Conservation (phyloP, 495 filamentous ascomycete species). For the Astrocystis sublimbata region DNA sequence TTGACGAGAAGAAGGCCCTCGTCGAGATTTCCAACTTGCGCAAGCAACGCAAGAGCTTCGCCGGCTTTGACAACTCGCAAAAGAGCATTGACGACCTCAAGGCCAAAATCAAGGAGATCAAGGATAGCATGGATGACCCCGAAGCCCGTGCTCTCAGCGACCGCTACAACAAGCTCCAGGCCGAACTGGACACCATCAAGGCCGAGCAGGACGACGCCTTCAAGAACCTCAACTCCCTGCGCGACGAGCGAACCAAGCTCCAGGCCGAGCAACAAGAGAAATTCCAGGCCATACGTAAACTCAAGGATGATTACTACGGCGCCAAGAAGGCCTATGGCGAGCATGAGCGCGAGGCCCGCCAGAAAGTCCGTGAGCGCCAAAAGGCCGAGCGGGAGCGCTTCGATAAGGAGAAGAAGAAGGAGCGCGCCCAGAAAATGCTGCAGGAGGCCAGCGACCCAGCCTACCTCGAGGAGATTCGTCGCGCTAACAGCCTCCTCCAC, state of each 20-base stretch:
- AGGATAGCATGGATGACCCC: constrained; percentile 86
- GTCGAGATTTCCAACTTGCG: constrained; percentile 76
- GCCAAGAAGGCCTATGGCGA: constrained; percentile 73
- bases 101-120: constrained; percentile 79
- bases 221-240: constrained; percentile 80
- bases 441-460: constrained; percentile 89
- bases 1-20: constrained; percentile 95
- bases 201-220: constrained; percentile 84
- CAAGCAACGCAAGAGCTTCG: constrained; percentile 89
- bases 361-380: constrained; percentile 59
- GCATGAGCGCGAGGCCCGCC: constrained; percentile 77
- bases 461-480: constrained; percentile 86
- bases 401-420: constrained; percentile 80
- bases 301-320: constrained; percentile 84
- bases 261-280: constrained; percentile 82
- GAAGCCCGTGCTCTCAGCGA: constrained; percentile 86
- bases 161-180: constrained; percentile 75
- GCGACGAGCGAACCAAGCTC: constrained; percentile 84
- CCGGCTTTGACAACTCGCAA: constrained; percentile 75
- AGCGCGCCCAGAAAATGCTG: constrained; percentile 79
- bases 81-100: constrained; percentile 83
- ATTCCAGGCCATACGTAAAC: constrained; percentile 71
- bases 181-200: constrained; percentile 85
- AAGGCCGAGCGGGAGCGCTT: constrained; percentile 71
- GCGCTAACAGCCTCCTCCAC: constrained; percentile 78